These are phyloP conservation scores for Stereum hirsutum DNA, from an alignment of 1,284 basidiomycete genomes.

Conservation along the genomic window DNA sequence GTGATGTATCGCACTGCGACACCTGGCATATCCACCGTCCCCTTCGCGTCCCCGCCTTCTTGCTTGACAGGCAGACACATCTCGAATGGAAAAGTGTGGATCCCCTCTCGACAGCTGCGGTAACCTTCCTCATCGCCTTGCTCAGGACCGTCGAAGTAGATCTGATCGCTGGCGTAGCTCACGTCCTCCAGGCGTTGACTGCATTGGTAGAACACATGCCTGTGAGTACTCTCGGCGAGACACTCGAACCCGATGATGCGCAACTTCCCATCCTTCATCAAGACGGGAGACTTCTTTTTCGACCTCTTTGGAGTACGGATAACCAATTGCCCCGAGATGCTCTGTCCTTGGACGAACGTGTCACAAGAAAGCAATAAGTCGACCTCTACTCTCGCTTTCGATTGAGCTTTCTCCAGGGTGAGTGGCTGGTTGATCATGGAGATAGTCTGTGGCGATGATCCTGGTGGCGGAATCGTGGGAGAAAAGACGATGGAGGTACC, in stretches of 20 bases:
- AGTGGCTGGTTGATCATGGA: conserved; percentile 5
- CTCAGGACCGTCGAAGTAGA: conserved; percentile 43
- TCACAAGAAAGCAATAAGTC: conserved; percentile 77
- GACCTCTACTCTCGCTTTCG: conserved; percentile 71
- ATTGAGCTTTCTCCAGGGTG: conserved; percentile 55
- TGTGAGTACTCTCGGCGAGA: conserved; percentile 46
- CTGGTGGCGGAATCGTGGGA: conserved; percentile 8
- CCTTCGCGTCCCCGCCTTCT: conserved; percentile 59
- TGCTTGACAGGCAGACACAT: conserved; percentile 64
- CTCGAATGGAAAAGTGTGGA: conserved; percentile 72
- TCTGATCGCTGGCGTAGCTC: conserved; percentile 31
- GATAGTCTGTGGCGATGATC: conserved; percentile 11
- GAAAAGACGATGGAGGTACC: conserved; percentile 36
- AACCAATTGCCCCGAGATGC: conserved; percentile 66
- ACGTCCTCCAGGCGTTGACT: conserved; percentile 53
- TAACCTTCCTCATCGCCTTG: conserved; percentile 59
- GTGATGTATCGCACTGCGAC: conserved; percentile 78
- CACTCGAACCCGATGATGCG: conserved; percentile 86
- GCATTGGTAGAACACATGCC: conserved; percentile 86
- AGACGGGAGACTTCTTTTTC: conserved; percentile 51
- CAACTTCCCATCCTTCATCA: conserved; percentile 75
- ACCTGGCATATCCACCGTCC: conserved; percentile 48
- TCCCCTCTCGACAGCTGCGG: conserved; percentile 55
- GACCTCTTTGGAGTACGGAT: conserved; percentile 55
- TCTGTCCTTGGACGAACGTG: conserved; percentile 76